Base-by-base conservation (phyloP, 352 stramenopile genomes). In the Phytophthora sansomeana region DNA sequence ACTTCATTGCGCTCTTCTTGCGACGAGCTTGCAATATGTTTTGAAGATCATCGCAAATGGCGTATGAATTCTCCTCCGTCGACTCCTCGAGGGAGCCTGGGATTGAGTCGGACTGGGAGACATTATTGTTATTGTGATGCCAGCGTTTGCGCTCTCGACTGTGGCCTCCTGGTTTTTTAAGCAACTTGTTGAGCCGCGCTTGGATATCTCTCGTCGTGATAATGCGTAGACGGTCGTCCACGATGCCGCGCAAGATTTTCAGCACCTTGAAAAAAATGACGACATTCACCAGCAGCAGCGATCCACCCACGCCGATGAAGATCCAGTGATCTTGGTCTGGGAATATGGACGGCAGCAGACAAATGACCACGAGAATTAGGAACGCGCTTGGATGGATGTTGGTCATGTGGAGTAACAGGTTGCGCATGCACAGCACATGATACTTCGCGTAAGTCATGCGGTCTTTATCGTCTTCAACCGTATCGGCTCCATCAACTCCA, bases 181-280 rank as follows among this genome's bases (percentile, higher is more conserved):
- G 41, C 7, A 60, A 50, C 9, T 77, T 73, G 6, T 56, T 44
- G 4, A 92, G 62, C 7, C 80, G 70, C 1, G 53, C 39, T 19
- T 83, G 72, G 52, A 96, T 93, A 26, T 96, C 88, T 50, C 72
- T 69, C 41, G 58, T 77, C 0, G 86, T 88, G 55, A 95, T 85
- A 19, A 96, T 72, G 1, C 75, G 81, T 11, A 96, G 66, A 13
- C 88, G 86, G 59, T 96, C 88, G 38, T 93, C 86, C 7, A 96
- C 85, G 47, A 94, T 96, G 13, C 88, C 88, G 19, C 82, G 81
- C 52, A 96, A 42, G 24, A 96, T 96, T 14, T 72, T 75, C n/a
- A 93, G 75, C 38, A 93, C 86, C 58, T 96, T 96, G 62, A 95
- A 80, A 52, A 93, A 92, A 54, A 96, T 93, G 49, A 93, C 67